These are phyloP conservation scores for Pseudofabraea citricarpa DNA, from an alignment of 2,329 filamentous ascomycete species.

Conservation along the genomic window DNA sequence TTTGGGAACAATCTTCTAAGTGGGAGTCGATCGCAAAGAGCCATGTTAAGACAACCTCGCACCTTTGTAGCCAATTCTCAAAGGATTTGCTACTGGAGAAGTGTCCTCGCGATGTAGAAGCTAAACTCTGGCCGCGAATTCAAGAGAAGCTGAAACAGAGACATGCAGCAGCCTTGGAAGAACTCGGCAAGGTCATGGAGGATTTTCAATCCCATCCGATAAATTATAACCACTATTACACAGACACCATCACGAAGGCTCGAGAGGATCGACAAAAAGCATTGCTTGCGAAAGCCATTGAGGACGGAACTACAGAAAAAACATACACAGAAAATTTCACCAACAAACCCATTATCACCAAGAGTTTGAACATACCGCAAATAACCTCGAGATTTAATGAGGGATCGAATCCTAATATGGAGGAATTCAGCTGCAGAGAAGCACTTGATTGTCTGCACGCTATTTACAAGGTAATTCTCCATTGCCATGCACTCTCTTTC, in stretches of 20 bases:
- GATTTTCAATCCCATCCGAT: slow-evolving; percentile 27
- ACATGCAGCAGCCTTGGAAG: slow-evolving; percentile 12
- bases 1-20: slow-evolving; percentile 31
- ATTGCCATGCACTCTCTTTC: not conserved
- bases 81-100: slow-evolving; percentile 15
- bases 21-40: slow-evolving; percentile 28
- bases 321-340: not conserved
- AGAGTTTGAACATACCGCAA: slow-evolving; percentile 9
- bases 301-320: not conserved
- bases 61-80: slow-evolving; percentile 12
- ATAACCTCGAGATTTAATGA: slow-evolving; percentile 3
- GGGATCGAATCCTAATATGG: slow-evolving; percentile 20
- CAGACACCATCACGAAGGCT: slow-evolving; percentile 23
- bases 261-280: slow-evolving; percentile 6
- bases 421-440: slow-evolving; percentile 25
- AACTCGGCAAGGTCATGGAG: slow-evolving; percentile 24
- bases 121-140: slow-evolving; percentile 10
- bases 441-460: slow-evolving; percentile 25
- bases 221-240: slow-evolving; percentile 34
- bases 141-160: slow-evolving; percentile 13
- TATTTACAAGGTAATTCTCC: slow-evolving; percentile 27
- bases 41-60: slow-evolving; percentile 11
- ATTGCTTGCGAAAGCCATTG: not conserved
- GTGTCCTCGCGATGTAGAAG: slow-evolving; percentile 15
- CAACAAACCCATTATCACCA: not conserved